Evolutionary conservation across 2,329 filamentous ascomycete genomes (phyloP), one percentile per base, ranked within the genome.

Genomic region (Pseudocercospora fuligena): DNA sequence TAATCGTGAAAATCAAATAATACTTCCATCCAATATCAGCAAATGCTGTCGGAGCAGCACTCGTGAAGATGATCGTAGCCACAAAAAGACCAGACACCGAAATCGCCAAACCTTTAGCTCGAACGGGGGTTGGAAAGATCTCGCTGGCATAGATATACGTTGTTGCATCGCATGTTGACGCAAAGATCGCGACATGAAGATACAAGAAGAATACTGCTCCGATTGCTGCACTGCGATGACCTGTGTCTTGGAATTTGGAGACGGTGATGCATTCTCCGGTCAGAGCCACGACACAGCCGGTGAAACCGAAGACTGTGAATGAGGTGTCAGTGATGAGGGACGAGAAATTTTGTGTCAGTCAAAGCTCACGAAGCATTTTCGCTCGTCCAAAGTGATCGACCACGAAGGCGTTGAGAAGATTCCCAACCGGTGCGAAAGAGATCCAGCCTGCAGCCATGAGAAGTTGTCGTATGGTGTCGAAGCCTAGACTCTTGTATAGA

Each of bases 81-180:
- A 56, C 19, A n/a, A 56, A 56, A n/a, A 56, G 51, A n/a, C 51
- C 51, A 16, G 51, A 56, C 3, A 56, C 51, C 23, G 51, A 56
- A 7, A 56, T 56, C 4, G 19, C 51, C 51, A 56, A 7, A 5
- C 51, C 51, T 29, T 56, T 56, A 2, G 51, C 21, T 29, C 51
- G 19, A n/a, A 27, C 51, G 7, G 51, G 58, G 2, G 77, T 79
- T 5, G 77, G 77, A 73, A 75, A 79, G 31, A 79, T 79, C 62
- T 79, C 77, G 14, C 71, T 74, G 8, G 70, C 73, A 54, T 79
- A 79, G 21, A 77, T 75, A 51, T 78, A 78, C 7, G 71, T 60
- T 0, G 73, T 73, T 51, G 73, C 74, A 53, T 77, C 75, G 43
- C 75, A 67, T 12, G 73, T 74, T 2, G 65, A 67, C 3, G 72